Conservation (phyloP, 352 stramenopile species). For the Globisporangium splendens region DNA sequence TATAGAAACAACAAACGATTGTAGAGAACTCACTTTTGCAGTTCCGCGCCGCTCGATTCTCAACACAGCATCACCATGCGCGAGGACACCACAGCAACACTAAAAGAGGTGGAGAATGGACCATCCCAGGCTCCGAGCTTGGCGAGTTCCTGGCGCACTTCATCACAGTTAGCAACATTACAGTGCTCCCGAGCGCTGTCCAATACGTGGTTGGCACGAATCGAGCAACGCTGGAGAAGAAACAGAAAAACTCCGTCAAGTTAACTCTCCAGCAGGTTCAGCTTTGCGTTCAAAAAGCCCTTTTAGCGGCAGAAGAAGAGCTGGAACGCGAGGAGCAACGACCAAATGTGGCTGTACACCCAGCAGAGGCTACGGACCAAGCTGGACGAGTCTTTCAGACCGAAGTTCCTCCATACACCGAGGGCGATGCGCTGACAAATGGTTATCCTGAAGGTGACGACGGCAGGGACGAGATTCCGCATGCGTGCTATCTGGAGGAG, state of each 20-base stretch:
- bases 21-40: slow-evolving; percentile 15
- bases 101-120: slow-evolving; percentile 16
- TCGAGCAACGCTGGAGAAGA: slow-evolving; percentile 17
- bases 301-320: slow-evolving; percentile 24
- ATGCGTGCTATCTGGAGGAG: slow-evolving; percentile 16
- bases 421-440: no score
- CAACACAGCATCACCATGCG: not conserved
- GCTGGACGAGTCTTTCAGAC: slow-evolving; percentile 3
- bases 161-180: slow-evolving; percentile 19
- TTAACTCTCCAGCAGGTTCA: slow-evolving; percentile 26
- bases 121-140: slow-evolving; percentile 19
- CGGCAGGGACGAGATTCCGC: not conserved
- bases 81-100: not conserved
- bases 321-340: not conserved
- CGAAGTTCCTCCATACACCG: not conserved
- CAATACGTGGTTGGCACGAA: slow-evolving; percentile 21
- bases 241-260: slow-evolving; percentile 8
- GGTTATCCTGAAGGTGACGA: not conserved
- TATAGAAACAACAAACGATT: slow-evolving; percentile 13
- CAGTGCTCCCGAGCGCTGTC: slow-evolving; percentile 24
- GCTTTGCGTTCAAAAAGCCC: slow-evolving; percentile 23
- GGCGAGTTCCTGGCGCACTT: slow-evolving; percentile 22
- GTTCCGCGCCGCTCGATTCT: slow-evolving; percentile 17
- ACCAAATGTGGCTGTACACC: no score
- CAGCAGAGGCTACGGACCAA: not conserved